These are phyloP conservation scores for Taiozyma sp. DNA, from an alignment of 1,139 yeast genomes.

Conservation along the genomic window DNA sequence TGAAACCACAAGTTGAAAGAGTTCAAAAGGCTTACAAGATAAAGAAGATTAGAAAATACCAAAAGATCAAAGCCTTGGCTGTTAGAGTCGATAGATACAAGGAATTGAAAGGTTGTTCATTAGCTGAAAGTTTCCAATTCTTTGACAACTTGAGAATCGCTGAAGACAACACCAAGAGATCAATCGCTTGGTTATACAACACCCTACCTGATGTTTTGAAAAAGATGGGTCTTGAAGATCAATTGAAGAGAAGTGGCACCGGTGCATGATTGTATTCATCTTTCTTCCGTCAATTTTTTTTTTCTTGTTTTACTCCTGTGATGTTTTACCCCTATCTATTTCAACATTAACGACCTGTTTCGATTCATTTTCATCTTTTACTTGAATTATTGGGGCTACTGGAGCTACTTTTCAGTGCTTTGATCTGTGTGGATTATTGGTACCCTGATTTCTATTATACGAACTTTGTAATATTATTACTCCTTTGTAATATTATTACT, in stretches of 20 bases:
- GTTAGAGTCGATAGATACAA: conserved; percentile 24
- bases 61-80: conserved; percentile 24
- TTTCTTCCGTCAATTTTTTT: not conserved
- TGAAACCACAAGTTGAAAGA: conserved; percentile 25
- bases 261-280: conserved; percentile 1
- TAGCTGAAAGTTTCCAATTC: conserved; percentile 21
- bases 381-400: no score
- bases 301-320: not conserved
- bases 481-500: no score
- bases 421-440: no score
- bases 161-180: conserved; percentile 22
- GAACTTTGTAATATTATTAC: no score
- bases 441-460: no score
- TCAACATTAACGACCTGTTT: not conserved
- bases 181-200: conserved; percentile 25
- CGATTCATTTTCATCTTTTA: no score
- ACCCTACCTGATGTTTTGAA: conserved; percentile 23
- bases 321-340: not conserved
- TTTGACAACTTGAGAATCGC: conserved; percentile 23
- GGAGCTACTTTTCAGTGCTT: no score
- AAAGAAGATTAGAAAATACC: conserved; percentile 25
- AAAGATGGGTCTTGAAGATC: conserved; percentile 23
- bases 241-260: conserved; percentile 17
- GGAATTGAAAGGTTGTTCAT: conserved; percentile 20
- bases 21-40: conserved; percentile 25